phyloP scores from a whole-genome alignment of 2,329 filamentous ascomycete genomes.

The Bipolaris bicolor region DNA sequence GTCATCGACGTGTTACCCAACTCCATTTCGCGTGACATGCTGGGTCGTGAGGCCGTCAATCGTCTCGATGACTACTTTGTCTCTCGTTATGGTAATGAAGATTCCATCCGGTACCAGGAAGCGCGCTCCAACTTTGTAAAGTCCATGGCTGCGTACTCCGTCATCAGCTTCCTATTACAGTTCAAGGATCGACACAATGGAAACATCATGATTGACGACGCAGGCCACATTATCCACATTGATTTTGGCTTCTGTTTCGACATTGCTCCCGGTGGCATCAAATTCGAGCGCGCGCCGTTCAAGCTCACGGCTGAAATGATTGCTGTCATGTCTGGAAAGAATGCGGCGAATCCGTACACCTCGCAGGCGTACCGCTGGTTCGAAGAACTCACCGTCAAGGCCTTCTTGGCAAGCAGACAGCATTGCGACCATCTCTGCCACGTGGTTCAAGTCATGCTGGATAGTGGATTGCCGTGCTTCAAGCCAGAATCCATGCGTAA shows the following conservation, averaged over 20 bases:
- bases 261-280: constrained; percentile 94
- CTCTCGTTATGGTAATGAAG: constrained; percentile 95
- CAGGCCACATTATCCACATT: constrained; percentile 86
- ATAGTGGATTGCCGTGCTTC: constrained; percentile 95
- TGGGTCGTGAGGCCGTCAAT: constrained; percentile 96
- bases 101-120: constrained; percentile 92
- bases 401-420: constrained; percentile 85
- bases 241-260: constrained; percentile 99
- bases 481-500: constrained; percentile 93
- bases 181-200: constrained; percentile 97
- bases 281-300: constrained; percentile 97
- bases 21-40: constrained; percentile 97
- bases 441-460: constrained; percentile 93
- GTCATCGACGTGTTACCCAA: constrained; percentile 98
- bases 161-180: constrained; percentile 94
- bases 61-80: constrained; percentile 98
- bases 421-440: constrained; percentile 89
- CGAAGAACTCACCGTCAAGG: constrained; percentile 93
- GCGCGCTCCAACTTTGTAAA: constrained; percentile 98
- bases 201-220: constrained; percentile 83
- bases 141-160: constrained; percentile 97
- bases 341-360: constrained; percentile 56
- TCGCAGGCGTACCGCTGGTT: constrained; percentile 95
- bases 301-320: constrained; percentile 98
- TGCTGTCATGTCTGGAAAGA: constrained; percentile 88